phyloP scores from a whole-genome alignment of 257 asterid genomes.

The Salvia hispanica region DNA sequence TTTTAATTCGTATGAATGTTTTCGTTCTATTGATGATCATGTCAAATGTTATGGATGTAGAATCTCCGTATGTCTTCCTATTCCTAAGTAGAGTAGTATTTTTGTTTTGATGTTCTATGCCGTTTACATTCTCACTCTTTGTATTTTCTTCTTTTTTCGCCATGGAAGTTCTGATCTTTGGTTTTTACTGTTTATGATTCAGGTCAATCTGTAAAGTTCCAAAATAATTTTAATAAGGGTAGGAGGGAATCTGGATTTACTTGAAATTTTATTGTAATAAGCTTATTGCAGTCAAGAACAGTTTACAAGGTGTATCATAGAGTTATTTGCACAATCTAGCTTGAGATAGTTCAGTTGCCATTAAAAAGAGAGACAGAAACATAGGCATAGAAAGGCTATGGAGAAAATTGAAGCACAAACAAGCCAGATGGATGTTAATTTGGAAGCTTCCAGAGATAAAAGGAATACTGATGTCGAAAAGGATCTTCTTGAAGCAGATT shows the following conservation, averaged over 20 bases:
- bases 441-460: slow-evolving; percentile 25
- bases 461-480: slow-evolving; percentile 27
- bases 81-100: background rate
- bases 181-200: slow-evolving; percentile 22
- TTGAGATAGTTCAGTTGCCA: slow-evolving; percentile 20
- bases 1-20: background rate
- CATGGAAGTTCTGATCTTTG: slow-evolving; percentile 11
- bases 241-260: slow-evolving; percentile 21
- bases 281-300: slow-evolving; percentile 3
- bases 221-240: background rate
- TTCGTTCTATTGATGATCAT: background rate
- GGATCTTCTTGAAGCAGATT: slow-evolving; percentile 29
- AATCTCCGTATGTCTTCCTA: background rate
- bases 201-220: slow-evolving; percentile 21
- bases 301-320: slow-evolving; percentile 25
- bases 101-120: slow-evolving; percentile 2
- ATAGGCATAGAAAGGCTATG: slow-evolving; percentile 30
- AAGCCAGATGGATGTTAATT: slow-evolving; percentile 32
- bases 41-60: slow-evolving; percentile 12
- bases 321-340: slow-evolving; percentile 17
- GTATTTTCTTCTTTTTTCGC: background rate
- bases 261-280: slow-evolving; percentile 7
- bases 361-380: slow-evolving; percentile 26
- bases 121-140: background rate
- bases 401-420: slow-evolving; percentile 31